These are phyloP conservation scores for Diaporthe velutina DNA, from an alignment of 2,329 filamentous ascomycete genomes.

Conservation along the genomic window DNA sequence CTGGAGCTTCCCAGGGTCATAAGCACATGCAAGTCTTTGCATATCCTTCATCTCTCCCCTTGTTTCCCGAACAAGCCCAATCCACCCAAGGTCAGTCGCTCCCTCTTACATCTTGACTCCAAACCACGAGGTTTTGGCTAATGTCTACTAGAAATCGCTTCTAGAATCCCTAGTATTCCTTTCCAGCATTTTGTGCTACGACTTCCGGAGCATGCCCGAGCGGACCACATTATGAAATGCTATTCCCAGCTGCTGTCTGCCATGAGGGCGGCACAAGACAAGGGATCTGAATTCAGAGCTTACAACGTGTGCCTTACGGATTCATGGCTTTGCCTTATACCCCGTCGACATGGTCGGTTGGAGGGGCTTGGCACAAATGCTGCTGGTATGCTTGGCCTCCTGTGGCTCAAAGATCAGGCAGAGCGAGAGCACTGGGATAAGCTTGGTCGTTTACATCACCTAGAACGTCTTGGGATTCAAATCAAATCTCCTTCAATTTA, in stretches of 20 bases:
- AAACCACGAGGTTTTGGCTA: not conserved
- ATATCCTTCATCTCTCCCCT: not conserved
- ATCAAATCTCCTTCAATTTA: not conserved
- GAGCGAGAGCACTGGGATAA: not conserved
- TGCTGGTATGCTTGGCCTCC: not conserved
- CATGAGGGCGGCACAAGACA: not conserved
- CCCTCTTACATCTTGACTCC: rapidly evolving
- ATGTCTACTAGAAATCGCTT: not conserved
- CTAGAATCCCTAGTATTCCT: not conserved
- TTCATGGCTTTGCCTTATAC: not conserved
- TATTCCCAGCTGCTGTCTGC: not conserved
- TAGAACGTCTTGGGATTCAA: not conserved
- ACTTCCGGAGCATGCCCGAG: not conserved
- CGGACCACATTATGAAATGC: not conserved
- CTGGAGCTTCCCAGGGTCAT: not conserved
- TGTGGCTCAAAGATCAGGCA: not conserved
- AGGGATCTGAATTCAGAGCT: not conserved
- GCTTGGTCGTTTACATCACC: not conserved
- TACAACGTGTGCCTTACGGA: not conserved
- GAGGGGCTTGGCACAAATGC: not conserved
- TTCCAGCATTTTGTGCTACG: not conserved
- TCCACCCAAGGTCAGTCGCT: not conserved
- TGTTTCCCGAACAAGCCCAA: not conserved
- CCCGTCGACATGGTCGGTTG: not conserved
- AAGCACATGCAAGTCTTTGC: not conserved